These are phyloP conservation scores for Posidonia oceanica DNA, from an alignment of 116 monocot genomes.

Conservation along the genomic window DNA sequence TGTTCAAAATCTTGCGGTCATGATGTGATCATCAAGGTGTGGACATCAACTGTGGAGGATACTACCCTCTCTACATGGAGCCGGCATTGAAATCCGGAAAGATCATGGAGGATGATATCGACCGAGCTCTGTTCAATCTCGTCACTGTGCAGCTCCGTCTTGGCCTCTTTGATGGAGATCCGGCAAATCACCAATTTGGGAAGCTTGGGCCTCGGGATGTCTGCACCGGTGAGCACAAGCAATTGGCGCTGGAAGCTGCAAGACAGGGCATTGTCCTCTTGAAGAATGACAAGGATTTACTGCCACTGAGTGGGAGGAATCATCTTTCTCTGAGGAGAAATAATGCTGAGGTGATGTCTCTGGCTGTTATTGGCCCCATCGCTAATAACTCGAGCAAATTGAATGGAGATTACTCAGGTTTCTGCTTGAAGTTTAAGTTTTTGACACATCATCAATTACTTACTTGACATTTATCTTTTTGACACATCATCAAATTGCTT, in stretches of 20 bases:
- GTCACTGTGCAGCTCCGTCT: slow-evolving; percentile 80
- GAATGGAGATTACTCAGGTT: slow-evolving; percentile 76
- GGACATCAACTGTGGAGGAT: slow-evolving; percentile 90
- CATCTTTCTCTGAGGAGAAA: background rate
- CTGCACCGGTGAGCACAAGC: slow-evolving; percentile 62
- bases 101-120: slow-evolving; percentile 57
- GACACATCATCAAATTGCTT: background rate
- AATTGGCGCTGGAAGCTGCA: slow-evolving; percentile 73
- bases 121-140: slow-evolving; percentile 77
- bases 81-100: slow-evolving; percentile 54
- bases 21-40: slow-evolving; percentile 30
- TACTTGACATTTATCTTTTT: background rate
- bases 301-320: slow-evolving; percentile 31
- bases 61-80: slow-evolving; percentile 43
- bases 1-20: background rate
- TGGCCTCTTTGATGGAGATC: slow-evolving; percentile 57
- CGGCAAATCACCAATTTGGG: slow-evolving; percentile 19
- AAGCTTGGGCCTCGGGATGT: slow-evolving; percentile 39
- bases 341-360: slow-evolving; percentile 10
- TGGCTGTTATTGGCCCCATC: slow-evolving; percentile 75
- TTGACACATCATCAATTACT: background rate
- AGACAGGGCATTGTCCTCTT: slow-evolving; percentile 86
- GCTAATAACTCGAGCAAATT: slow-evolving; percentile 38
- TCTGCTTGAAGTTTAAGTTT: background rate
- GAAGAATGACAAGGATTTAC: slow-evolving; percentile 45